These are phyloP conservation scores for Globisporangium polare DNA, from an alignment of 352 stramenopile genomes.

Conservation along the genomic window DNA sequence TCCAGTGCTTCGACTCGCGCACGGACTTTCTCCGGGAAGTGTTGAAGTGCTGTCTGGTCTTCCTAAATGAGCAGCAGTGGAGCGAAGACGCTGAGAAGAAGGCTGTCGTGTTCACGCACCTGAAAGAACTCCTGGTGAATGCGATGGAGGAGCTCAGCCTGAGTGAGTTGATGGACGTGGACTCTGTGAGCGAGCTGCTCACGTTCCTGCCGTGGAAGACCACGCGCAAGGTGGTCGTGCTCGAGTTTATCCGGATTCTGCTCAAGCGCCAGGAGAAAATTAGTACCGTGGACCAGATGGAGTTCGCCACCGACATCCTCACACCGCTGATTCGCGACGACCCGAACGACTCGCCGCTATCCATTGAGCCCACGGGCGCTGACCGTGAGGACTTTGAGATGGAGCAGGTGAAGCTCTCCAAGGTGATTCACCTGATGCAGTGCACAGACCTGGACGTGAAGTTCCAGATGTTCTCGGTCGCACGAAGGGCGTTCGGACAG, in stretches of 20 bases:
- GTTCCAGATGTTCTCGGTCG: slow-evolving; percentile 57
- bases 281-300: slow-evolving; percentile 32
- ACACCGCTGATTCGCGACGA: slow-evolving; percentile 89
- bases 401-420: slow-evolving; percentile 91
- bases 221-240: slow-evolving; percentile 45
- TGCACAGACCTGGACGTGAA: slow-evolving; percentile 62
- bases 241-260: slow-evolving; percentile 47
- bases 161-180: slow-evolving; percentile 33
- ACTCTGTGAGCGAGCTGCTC: slow-evolving; percentile 32
- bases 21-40: slow-evolving; percentile 28
- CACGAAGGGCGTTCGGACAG: slow-evolving; percentile 71
- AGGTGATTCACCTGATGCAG: slow-evolving; percentile 92
- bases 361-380: slow-evolving; percentile 16
- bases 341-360: slow-evolving; percentile 28
- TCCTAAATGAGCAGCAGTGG: slow-evolving; percentile 22
- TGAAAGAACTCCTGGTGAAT: slow-evolving; percentile 18
- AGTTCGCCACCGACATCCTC: slow-evolving; percentile 74
- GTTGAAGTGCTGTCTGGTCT: slow-evolving; percentile 24
- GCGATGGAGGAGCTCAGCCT: slow-evolving; percentile 28
- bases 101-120: neutral
- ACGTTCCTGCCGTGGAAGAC: slow-evolving; percentile 48
- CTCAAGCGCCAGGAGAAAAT: slow-evolving; percentile 36
- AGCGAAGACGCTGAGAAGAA: slow-evolving; percentile 9
- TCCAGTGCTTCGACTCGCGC: slow-evolving; percentile 27
- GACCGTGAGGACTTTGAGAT: slow-evolving; percentile 58